Base-by-base conservation (phyloP, 805 yeast species). In the Candida schatavii region DNA sequence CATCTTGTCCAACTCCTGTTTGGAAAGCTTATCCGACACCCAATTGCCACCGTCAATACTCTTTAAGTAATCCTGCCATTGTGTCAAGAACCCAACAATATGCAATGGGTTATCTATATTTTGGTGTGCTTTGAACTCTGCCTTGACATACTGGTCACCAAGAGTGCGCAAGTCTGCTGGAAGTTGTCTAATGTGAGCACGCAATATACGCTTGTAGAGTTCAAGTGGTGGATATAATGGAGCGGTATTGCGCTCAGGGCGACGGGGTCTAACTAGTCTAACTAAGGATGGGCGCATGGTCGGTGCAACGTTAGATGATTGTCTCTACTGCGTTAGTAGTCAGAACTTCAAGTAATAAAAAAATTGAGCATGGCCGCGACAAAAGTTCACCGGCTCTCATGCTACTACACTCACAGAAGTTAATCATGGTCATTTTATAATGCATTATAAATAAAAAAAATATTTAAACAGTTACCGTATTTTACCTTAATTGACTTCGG, bases 141-240 rank as follows among this genome's bases (percentile, higher is more conserved):
- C 78, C 57, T 81, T 85, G 39, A 91, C 96, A 59, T 93, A 93
- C 50, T 80, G 74, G 62, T 93, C 97, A 3, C 99, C 99, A 18
- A 93, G 71, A 40, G 80, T 75, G 44, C 95, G 74, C 46, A 85
- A 84, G 37, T 80, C 80, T 3, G 66, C 61, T 0, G 90, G 88
- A n/a, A 93, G 72, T 60, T 70, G 49, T 69, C 64, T 63, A 20
- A 48, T 46, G 46, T 93, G 97, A 0, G 96, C 90, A 41, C 97
- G 72, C 42, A 93, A 70, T 30, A 93, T 81, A n/a, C 83, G 76
- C 41, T 88, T 72, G 65, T 87, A 93, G 26, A 93, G 75, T 29
- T 74, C 72, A 19, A 90, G 62, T 1, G 99, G 99, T 5, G 96
- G 96, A 9, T 89, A 61, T 22, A 93, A 64, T 2, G 88, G 65